phyloP scores from a whole-genome alignment of 1,284 basidiomycete species.

The Porogramme epimiltina region DNA sequence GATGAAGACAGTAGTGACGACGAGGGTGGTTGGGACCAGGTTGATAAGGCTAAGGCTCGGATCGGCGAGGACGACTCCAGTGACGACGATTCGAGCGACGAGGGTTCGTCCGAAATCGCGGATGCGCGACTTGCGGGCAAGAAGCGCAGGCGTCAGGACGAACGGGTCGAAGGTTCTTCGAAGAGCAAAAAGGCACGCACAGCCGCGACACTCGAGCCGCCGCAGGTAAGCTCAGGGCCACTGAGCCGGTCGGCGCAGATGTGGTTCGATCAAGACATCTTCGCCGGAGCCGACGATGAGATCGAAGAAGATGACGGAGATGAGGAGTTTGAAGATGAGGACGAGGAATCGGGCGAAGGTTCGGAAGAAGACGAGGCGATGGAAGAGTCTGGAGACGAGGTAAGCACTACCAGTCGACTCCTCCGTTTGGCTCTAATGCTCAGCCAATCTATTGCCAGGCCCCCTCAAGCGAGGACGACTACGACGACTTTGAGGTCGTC shows the following conservation, averaged over 20 bases:
- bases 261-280: slow-evolving; percentile 97
- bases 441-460: not conserved
- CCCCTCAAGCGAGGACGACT: slow-evolving; percentile 27
- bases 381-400: slow-evolving; percentile 14
- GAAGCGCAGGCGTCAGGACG: slow-evolving; percentile 47
- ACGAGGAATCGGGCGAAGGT: slow-evolving; percentile 32
- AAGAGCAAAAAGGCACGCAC: slow-evolving; percentile 46
- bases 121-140: slow-evolving; percentile 35
- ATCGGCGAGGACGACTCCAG: slow-evolving; percentile 49
- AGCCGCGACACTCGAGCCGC: slow-evolving; percentile 41
- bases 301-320: slow-evolving; percentile 48
- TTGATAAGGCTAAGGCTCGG: slow-evolving; percentile 63
- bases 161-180: slow-evolving; percentile 27
- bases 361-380: slow-evolving; percentile 9
- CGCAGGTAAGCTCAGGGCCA: slow-evolving; percentile 31
- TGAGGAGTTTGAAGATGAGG: slow-evolving; percentile 37
- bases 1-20: slow-evolving; percentile 49
- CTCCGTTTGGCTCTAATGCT: not conserved
- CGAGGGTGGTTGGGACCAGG: slow-evolving; percentile 78
- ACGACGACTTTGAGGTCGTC: slow-evolving; percentile 75
- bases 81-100: slow-evolving; percentile 50
- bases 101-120: slow-evolving; percentile 51
- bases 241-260: slow-evolving; percentile 58
- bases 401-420: not conserved
- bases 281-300: slow-evolving; percentile 72